These are phyloP conservation scores for Rhinocladiella similis DNA, from an alignment of 2,329 filamentous ascomycete species.

Conservation along the genomic window DNA sequence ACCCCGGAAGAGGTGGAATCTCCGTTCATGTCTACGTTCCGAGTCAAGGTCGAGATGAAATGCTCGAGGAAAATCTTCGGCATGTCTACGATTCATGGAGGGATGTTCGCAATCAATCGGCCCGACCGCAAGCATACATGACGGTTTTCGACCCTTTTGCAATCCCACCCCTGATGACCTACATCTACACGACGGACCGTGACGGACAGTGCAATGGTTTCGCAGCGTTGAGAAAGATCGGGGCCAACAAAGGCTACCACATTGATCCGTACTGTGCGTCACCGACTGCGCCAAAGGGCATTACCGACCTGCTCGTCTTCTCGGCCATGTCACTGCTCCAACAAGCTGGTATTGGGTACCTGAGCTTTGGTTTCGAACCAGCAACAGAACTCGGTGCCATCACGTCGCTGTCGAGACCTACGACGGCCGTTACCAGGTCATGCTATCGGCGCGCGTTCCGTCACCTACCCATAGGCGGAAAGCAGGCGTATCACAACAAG, in stretches of 20 bases:
- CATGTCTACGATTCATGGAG: slow-evolving; percentile 43
- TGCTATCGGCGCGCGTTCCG: slow-evolving; percentile 36
- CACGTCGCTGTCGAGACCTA: slow-evolving; percentile 32
- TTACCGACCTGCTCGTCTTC: slow-evolving; percentile 41
- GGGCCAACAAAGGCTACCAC: slow-evolving; percentile 41
- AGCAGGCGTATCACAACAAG: slow-evolving; percentile 43
- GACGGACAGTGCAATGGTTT: slow-evolving; percentile 38
- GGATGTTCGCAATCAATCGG: slow-evolving; percentile 34
- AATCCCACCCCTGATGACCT: slow-evolving; percentile 41
- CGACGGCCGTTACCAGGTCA: slow-evolving; percentile 34
- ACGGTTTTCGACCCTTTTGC: slow-evolving; percentile 44
- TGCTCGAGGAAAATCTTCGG: slow-evolving; percentile 36
- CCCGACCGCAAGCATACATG: slow-evolving; percentile 40
- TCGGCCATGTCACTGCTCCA: slow-evolving; percentile 41
- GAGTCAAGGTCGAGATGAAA: slow-evolving; percentile 31
- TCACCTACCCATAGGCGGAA: slow-evolving; percentile 38
- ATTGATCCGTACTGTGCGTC: slow-evolving; percentile 43
- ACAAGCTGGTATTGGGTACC: slow-evolving; percentile 35
- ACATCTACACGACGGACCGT: slow-evolving; percentile 39
- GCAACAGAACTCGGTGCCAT: slow-evolving; percentile 35
- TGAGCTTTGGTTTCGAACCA: slow-evolving; percentile 44
- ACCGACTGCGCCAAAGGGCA: slow-evolving; percentile 37
- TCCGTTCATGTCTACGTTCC: slow-evolving; percentile 40
- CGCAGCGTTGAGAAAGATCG: slow-evolving; percentile 40
- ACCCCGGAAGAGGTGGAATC: slow-evolving; percentile 36